Base-by-base conservation (phyloP, 2,329 filamentous ascomycete species). In the Monilinia fructicola region DNA sequence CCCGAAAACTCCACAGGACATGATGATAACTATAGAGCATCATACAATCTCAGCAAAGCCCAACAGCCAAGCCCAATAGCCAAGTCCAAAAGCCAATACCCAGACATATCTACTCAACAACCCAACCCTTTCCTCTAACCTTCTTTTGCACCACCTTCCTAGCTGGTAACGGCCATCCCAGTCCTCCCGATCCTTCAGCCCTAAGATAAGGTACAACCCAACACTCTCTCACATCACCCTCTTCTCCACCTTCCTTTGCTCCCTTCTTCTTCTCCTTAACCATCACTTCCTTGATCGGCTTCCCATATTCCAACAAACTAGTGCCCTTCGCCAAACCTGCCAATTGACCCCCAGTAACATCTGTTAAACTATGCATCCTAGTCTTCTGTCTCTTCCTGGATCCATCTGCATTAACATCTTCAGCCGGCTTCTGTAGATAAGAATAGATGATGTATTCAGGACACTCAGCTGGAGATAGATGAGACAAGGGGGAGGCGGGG, bases 371-470 rank as follows among this genome's bases (percentile, higher is more conserved):
- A 75, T 94, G 91, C 90, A 99, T 96, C 54, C 95, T 82, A 40
- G 92, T 93, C 78, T 90, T 92, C 23, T 88, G 83, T 73, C 87
- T 89, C 35, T 83, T 83, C 28, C 82, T 79, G 7, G 75, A 70
- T 0, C 67, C 70, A 0, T 83, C 79, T 4, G 85, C 35, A 55
- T 64, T 79, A 0, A 82, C 77, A 0, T 84, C 81, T 3, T 87
- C 81, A 10, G 64, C 35, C 7, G 64, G 52, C 66, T 88, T 87
- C 76, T 97, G 93, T 4, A 99, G 86, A 74, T 94, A 89, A 18
- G 88, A 88, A 80, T 97, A 99, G 23, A 97, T 83, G 67, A 98
- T 84, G 75, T 94, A 98, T 68, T 91, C 86, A 0, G 95, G 95
- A 72, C 95, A 91, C 78, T 94, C 90, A 66, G 85, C 85, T 0